Evolutionary conservation across 2,329 filamentous ascomycete species (phyloP).

Genomic region (Didymella pomorum): DNA sequence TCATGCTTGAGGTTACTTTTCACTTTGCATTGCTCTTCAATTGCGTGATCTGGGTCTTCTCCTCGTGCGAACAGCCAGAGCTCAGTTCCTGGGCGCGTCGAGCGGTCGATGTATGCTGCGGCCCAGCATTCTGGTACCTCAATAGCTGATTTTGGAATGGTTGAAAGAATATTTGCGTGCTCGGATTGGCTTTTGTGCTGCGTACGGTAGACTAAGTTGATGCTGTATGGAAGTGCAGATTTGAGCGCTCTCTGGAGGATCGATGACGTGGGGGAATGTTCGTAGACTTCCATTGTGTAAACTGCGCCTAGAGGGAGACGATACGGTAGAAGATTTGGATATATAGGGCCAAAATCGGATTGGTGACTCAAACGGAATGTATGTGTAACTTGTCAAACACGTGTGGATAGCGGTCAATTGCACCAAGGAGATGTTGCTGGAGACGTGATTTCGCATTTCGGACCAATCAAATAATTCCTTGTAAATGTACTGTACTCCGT

Average conservation of each 20-base stretch:
- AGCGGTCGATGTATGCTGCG: constrained; percentile 69
- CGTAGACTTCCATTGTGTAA: constrained; percentile 19
- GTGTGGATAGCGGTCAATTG: background rate
- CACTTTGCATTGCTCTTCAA: no score
- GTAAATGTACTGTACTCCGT: background rate
- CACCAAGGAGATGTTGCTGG: background rate
- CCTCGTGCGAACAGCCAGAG: constrained; percentile 65
- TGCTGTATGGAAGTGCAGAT: constrained; percentile 63
- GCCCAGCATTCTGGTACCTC: constrained; percentile 56
- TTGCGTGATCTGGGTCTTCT: constrained; percentile 35
- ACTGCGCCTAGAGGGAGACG: no score
- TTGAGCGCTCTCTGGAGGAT: constrained; percentile 59
- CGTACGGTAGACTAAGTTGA: constrained; percentile 69
- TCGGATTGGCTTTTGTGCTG: constrained; percentile 62
- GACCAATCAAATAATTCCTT: constrained; percentile 9
- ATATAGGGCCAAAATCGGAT: no score
- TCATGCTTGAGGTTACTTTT: no score
- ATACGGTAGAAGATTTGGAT: no score
- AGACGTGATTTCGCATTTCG: background rate
- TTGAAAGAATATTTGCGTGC: constrained; percentile 47
- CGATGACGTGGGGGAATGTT: constrained; percentile 56
- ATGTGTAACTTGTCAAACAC: background rate
- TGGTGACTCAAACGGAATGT: no score
- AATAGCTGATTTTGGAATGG: constrained; percentile 44
- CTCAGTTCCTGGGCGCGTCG: constrained; percentile 68